Conservation (phyloP, 1,139 yeast genomes). For the Yamadazyma friedrichii region DNA sequence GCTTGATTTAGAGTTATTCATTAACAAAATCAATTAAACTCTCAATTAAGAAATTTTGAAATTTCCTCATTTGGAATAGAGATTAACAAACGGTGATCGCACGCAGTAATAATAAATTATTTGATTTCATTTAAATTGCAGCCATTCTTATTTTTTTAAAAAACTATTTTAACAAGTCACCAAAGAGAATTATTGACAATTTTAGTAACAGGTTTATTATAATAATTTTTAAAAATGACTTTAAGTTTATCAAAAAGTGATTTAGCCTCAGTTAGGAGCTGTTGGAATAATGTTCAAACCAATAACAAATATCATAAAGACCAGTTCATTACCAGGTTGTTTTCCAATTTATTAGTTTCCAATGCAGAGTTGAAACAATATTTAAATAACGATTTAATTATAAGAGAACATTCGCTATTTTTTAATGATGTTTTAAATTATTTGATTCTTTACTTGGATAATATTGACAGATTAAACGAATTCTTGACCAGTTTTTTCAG, state of each 20-base stretch:
- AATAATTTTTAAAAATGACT: conserved; percentile 10
- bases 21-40: too few relatives aligned
- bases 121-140: conserved; percentile 6
- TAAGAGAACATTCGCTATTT: conserved; percentile 31
- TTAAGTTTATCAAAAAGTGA: conserved; percentile 14
- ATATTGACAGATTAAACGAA: conserved; percentile 28
- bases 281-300: conserved; percentile 33
- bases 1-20: too few relatives aligned
- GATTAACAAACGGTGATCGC: neutral
- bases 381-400: conserved; percentile 24
- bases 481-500: conserved; percentile 34
- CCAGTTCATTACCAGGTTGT: conserved; percentile 29
- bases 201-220: too few relatives aligned
- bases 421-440: conserved; percentile 40
- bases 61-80: conserved; percentile 1
- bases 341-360: conserved; percentile 33
- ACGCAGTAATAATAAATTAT: too few relatives aligned
- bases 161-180: too few relatives aligned
- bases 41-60: neutral
- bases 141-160: neutral
- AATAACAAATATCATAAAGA: conserved; percentile 30
- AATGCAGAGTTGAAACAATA: conserved; percentile 26
- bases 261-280: conserved; percentile 22
- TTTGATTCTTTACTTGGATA: conserved; percentile 31
- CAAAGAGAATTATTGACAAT: too few relatives aligned